phyloP scores from a whole-genome alignment of 345 rosid genomes.

The Lepidium sativum region DNA sequence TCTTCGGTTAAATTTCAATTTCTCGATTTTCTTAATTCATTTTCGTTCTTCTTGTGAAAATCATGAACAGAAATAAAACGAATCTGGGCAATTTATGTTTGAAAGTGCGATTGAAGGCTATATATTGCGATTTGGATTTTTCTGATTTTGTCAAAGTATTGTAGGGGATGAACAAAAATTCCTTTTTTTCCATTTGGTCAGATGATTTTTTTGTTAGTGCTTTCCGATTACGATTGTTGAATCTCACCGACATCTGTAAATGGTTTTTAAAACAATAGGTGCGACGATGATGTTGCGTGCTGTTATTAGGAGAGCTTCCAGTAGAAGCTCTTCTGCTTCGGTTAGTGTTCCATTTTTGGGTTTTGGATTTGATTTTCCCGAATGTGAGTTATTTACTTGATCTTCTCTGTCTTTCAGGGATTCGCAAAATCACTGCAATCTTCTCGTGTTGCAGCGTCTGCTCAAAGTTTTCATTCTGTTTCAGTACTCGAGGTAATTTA shows the following conservation, averaged over 20 bases:
- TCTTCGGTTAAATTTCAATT: slow-evolving; percentile 6
- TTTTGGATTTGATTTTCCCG: background rate
- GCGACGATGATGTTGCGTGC: slow-evolving; percentile 43
- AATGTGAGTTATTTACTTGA: background rate
- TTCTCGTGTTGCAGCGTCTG: slow-evolving; percentile 31
- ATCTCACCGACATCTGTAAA: slow-evolving; percentile 11
- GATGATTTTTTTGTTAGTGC: background rate
- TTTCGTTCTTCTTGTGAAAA: background rate
- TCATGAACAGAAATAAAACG: background rate
- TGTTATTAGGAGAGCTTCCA: slow-evolving; percentile 30
- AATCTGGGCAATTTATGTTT: slow-evolving; percentile 9
- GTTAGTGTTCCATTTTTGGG: slow-evolving; percentile 17
- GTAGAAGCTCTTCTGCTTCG: slow-evolving; percentile 39
- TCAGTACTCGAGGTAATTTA: slow-evolving; percentile 38
- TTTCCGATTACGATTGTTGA: background rate
- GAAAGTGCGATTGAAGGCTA: background rate
- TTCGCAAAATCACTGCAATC: slow-evolving; percentile 34
- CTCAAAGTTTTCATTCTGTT: slow-evolving; percentile 33
- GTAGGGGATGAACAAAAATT: background rate
- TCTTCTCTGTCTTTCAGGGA: slow-evolving; percentile 29
- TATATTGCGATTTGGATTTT: background rate
- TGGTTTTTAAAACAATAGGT: background rate
- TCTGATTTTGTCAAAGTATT: background rate
- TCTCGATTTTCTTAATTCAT: background rate
- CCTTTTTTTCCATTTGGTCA: background rate